Conservation (phyloP, 2,329 filamentous ascomycete genomes). For the Apiospora kogelbergensis region DNA sequence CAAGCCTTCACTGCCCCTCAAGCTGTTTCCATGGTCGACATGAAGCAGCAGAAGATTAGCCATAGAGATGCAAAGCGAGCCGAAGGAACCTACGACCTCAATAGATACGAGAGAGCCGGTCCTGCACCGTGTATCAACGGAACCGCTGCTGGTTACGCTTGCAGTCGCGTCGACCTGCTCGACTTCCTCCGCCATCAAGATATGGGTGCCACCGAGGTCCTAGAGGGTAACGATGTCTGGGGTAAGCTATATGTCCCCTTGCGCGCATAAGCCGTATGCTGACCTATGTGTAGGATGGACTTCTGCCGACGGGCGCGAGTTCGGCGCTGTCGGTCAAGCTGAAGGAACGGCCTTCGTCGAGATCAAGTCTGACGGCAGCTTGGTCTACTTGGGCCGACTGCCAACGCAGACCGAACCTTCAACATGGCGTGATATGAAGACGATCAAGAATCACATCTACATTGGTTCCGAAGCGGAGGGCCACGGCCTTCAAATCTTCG, state of each 20-base stretch:
- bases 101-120: constrained; percentile 10
- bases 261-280: neutral
- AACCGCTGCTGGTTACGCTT: constrained; percentile 35
- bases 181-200: constrained; percentile 39
- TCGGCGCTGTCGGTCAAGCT: constrained; percentile 52
- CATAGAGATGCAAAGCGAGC: constrained; percentile 3
- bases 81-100: constrained; percentile 5
- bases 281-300: constrained; percentile 43
- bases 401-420: constrained; percentile 44
- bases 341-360: constrained; percentile 57
- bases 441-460: constrained; percentile 36
- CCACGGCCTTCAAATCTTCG: constrained; percentile 63
- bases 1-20: constrained; percentile 7
- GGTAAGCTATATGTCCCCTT: constrained; percentile 19
- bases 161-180: constrained; percentile 38
- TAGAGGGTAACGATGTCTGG: constrained; percentile 39
- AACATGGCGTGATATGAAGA: constrained; percentile 53
- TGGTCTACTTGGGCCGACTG: constrained; percentile 53
- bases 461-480: constrained; percentile 41
- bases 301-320: constrained; percentile 50
- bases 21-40: constrained; percentile 9
- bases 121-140: constrained; percentile 28
- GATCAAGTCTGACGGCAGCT: constrained; percentile 47
- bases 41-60: constrained; percentile 7
- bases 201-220: constrained; percentile 33